A percentile compares a stretch with the other conserved stretches of the same genome.
These are phyloP conservation scores for Limonium bicolor DNA, from an alignment of 148 eudicot species.

Conservation along the genomic window DNA sequence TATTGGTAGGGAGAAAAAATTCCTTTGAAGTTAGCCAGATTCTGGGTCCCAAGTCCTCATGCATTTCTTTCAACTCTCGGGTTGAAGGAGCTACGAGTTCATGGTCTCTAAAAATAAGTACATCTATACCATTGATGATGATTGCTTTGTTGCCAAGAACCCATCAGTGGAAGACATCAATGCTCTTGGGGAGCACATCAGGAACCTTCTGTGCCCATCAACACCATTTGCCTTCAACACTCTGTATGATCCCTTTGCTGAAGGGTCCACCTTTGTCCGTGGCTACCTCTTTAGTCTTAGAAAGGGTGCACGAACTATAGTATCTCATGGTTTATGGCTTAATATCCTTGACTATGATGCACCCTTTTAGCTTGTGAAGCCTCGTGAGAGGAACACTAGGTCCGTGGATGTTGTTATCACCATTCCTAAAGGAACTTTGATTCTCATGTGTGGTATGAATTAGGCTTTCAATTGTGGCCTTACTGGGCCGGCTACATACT, in stretches of 20 bases:
- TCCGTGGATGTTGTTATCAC: constrained; percentile 9
- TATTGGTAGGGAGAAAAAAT: too few relatives aligned
- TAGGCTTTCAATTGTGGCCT: constrained; percentile 1
- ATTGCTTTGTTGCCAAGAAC: constrained; percentile 28
- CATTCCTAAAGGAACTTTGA: not conserved
- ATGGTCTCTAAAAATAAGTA: too few relatives aligned
- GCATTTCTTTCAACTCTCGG: constrained; percentile 64
- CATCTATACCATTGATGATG: constrained; percentile 59
- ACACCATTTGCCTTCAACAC: constrained; percentile 4
- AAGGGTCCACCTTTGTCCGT: constrained; percentile 3
- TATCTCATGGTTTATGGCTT: constrained; percentile 3
- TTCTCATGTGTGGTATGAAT: constrained; percentile 4
- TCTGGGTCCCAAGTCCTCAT: constrained; percentile 45
- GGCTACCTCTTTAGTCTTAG: constrained; percentile 1
- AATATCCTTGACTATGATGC: constrained; percentile 8
- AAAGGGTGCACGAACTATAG: not conserved
- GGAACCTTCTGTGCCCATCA: constrained; percentile 2
- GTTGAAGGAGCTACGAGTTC: constrained; percentile 51
- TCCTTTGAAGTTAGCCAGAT: constrained; percentile 38
- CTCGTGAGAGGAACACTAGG: constrained; percentile 16
- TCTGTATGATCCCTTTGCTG: constrained; percentile 20
- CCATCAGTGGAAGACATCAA: constrained; percentile 2
- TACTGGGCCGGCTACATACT: constrained; percentile 4
- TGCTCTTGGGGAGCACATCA: constrained; percentile 4
- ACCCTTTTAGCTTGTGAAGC: constrained; percentile 3